phyloP scores from a whole-genome alignment of 2,329 filamentous ascomycete genomes.

The Metarhizium sp. region DNA sequence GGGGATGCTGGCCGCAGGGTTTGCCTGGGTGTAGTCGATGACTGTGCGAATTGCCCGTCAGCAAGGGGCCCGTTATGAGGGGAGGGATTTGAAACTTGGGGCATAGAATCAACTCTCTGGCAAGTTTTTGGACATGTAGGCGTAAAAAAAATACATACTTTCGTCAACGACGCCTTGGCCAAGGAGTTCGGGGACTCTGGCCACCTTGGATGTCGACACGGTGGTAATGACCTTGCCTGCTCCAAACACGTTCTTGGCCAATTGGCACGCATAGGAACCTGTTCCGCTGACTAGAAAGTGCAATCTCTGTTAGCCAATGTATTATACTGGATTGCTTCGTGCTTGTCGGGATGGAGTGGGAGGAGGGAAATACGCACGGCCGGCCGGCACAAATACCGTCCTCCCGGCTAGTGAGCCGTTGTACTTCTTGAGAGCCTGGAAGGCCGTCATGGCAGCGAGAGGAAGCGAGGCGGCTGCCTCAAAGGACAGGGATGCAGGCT shows the following conservation, averaged over 20 bases:
- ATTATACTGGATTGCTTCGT: background rate
- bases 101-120: no score
- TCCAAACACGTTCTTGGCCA: conserved; percentile 33
- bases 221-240: conserved; percentile 36
- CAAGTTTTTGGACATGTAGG: no score
- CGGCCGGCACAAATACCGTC: conserved; percentile 16
- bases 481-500: conserved; percentile 30
- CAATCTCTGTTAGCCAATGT: background rate
- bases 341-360: background rate
- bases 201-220: conserved; percentile 31
- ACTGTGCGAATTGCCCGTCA: conserved; percentile 6
- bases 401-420: conserved; percentile 29
- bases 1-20: conserved; percentile 16
- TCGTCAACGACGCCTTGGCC: conserved; percentile 29
- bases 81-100: background rate
- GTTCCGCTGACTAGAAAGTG: conserved; percentile 13
- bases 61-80: background rate
- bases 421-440: conserved; percentile 26
- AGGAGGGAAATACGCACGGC: conserved; percentile 10
- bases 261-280: conserved; percentile 22
- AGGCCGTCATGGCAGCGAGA: conserved; percentile 30
- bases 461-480: conserved; percentile 33
- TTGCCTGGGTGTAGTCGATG: conserved; percentile 15
- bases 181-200: conserved; percentile 24
- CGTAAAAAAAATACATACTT: conserved; percentile 8